A percentile compares a stretch with the other conserved stretches of the same genome.
phyloP scores from a whole-genome alignment of 768 basidiomycete species.

The Tricholoma sp. region DNA sequence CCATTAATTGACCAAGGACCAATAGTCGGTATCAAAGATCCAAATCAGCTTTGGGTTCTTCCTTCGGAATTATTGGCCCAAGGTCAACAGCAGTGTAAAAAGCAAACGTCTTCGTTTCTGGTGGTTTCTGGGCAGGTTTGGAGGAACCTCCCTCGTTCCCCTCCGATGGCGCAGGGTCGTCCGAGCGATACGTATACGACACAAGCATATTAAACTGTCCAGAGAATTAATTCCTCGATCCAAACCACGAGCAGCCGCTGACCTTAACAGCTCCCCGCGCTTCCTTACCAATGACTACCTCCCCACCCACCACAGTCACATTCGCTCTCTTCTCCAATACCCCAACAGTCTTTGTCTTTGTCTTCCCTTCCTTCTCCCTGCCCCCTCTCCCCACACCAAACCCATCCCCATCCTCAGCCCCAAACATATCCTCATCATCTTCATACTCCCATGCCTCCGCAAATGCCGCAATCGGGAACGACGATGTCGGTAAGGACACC shows the following conservation, averaged over 20 bases:
- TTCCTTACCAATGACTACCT: slow-evolving; percentile 80
- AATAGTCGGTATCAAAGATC: slow-evolving; percentile 12
- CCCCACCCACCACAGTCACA: slow-evolving; percentile 81
- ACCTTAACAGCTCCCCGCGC: slow-evolving; percentile 78
- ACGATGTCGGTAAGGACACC: slow-evolving; percentile 68
- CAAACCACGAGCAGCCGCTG: slow-evolving; percentile 17
- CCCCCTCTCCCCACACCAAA: slow-evolving; percentile 34
- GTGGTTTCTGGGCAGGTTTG: slow-evolving; percentile 38
- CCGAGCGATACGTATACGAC: slow-evolving; percentile 89
- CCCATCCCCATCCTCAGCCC: slow-evolving; percentile 61
- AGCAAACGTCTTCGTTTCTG: slow-evolving; percentile 83
- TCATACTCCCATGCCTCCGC: slow-evolving; percentile 99
- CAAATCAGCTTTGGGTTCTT: slow-evolving; percentile 35
- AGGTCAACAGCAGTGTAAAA: slow-evolving; percentile 85
- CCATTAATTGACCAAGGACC: neutral
- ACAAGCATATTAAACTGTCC: slow-evolving; percentile 90
- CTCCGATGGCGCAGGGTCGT: slow-evolving; percentile 70
- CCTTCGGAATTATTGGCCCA: slow-evolving; percentile 61
- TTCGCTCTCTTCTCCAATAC: slow-evolving; percentile 90
- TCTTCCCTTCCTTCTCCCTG: slow-evolving; percentile 42
- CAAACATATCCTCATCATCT: slow-evolving; percentile 90
- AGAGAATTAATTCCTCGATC: neutral
- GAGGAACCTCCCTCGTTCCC: slow-evolving; percentile 45
- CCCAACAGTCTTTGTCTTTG: slow-evolving; percentile 57
- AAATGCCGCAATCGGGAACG: slow-evolving; percentile 83